Conservation (phyloP, 2,329 filamentous ascomycete species). For the Verticillium albo-atrum region DNA sequence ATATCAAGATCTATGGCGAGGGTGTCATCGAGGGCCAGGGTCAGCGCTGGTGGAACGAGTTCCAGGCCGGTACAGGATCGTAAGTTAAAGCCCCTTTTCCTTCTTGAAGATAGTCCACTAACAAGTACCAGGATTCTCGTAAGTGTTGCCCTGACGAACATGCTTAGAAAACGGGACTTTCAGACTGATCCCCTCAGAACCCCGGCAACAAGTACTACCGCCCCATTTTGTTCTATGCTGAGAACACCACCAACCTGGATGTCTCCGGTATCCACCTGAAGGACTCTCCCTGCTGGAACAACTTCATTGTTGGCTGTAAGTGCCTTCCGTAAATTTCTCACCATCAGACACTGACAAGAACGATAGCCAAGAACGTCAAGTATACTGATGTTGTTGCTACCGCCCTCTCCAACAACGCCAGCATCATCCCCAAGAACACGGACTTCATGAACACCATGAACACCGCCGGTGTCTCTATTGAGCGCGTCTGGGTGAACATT, state of each 20-base stretch:
- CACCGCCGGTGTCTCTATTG: conserved; percentile 47
- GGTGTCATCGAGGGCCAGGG: conserved; percentile 55
- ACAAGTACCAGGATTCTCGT: not conserved
- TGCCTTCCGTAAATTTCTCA: no score
- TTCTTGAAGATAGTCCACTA: not conserved
- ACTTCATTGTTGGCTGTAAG: conserved; percentile 51
- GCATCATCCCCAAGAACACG: conserved; percentile 51
- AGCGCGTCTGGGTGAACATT: conserved; percentile 45
- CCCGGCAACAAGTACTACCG: conserved; percentile 52
- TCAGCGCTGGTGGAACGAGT: conserved; percentile 38
- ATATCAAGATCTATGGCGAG: conserved; percentile 57
- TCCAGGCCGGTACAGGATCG: conserved; percentile 22
- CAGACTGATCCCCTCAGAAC: conserved; percentile 20
- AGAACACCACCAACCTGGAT: conserved; percentile 55
- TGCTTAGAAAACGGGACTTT: not conserved
- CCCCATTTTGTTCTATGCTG: conserved; percentile 57
- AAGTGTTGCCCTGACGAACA: not conserved
- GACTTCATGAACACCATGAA: conserved; percentile 60
- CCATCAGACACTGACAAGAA: not conserved
- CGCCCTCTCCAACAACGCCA: conserved; percentile 40
- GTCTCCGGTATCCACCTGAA: conserved; percentile 56
- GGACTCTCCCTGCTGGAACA: conserved; percentile 61
- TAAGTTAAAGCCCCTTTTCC: conserved; percentile 1
- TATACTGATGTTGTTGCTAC: conserved; percentile 52
- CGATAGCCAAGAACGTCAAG: conserved; percentile 38